phyloP scores from a whole-genome alignment of 1,284 basidiomycete genomes.

The Omphalotus olearius region DNA sequence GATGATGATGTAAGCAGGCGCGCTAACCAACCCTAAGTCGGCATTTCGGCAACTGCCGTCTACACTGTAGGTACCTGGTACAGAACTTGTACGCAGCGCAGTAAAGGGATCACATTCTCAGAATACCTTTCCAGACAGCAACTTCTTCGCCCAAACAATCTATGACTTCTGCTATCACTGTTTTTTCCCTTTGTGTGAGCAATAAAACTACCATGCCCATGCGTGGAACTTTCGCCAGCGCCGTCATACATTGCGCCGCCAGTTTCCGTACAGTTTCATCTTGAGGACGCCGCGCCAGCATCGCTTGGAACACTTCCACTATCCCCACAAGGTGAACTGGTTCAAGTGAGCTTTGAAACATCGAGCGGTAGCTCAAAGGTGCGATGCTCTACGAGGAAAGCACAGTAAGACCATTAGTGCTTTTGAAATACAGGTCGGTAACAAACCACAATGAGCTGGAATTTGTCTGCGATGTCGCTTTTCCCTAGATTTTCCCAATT shows the following conservation, averaged over 20 bases:
- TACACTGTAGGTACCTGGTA: too few species aligned
- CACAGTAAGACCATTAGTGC: background rate
- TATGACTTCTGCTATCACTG: conserved; percentile 29
- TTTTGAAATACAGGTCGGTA: conserved; percentile 3
- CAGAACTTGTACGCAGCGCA: too few species aligned
- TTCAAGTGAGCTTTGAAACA: conserved; percentile 67
- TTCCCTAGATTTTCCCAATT: conserved; percentile 40
- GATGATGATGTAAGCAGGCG: too few species aligned
- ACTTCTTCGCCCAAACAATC: too few species aligned
- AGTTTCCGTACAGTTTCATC: background rate
- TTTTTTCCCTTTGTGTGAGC: conserved; percentile 51
- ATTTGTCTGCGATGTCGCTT: conserved; percentile 35
- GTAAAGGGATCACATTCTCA: too few species aligned
- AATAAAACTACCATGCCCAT: conserved; percentile 63
- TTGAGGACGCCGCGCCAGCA: conserved; percentile 24
- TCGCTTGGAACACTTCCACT: conserved; percentile 41
- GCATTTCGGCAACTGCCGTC: too few species aligned
- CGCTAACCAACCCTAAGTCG: too few species aligned
- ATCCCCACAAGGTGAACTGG: conserved; percentile 54
- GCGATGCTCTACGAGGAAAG: conserved; percentile 39
- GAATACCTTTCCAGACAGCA: too few species aligned
- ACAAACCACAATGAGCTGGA: conserved; percentile 51
- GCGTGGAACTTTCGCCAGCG: conserved; percentile 49
- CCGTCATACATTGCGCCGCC: conserved; percentile 46
- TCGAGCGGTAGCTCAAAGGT: conserved; percentile 45